Base-by-base conservation (phyloP, 2,329 filamentous ascomycete species). In the Sarocladium oryzae region DNA sequence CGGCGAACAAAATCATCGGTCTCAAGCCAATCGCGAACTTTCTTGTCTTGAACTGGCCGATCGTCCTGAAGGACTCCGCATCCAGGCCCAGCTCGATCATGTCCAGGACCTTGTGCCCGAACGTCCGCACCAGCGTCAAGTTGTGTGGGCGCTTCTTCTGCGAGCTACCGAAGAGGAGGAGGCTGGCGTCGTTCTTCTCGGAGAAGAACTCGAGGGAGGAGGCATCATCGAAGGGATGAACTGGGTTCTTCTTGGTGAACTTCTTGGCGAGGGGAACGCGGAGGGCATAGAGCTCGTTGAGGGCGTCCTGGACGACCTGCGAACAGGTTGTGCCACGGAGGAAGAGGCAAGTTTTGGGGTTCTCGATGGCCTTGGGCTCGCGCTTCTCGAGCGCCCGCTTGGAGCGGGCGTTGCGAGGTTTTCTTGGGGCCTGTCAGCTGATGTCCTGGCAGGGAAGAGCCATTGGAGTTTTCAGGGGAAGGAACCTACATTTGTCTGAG, bases 91-190 rank as follows among this genome's bases (percentile, higher is more conserved):
- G 71, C 77, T 99, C 93, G 51, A 95, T 75, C 89, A 99, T 96
- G 69, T 99, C 95, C 57, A 97, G 78, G 15, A 96, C 77, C 70
- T 93, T 91, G 73, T 88, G 82, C 61, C 85, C 81, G 67, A 95
- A 97, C 38, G 87, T 88, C 56, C 93, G 84, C 36, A 86, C 77
- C 41, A 97, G 70, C 0, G 90, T 96, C 61, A 99, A 68, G 56
- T 85, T 85, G 69, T 99, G 90, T 4, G 91, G 91, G n/a, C 93
- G 80, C 78, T 97, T 99, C 79, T 97, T 99, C 68, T 81, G 89
- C 69, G 85, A 86, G 66, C 81, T 85, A 50, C 85, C 91, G 61
- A 95, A 95, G 58, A 93, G 79, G 58, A 96, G 78, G 45, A 96
- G 75, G 41, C 84, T 87, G 62, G 88, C 85, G 68, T 99, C 93